Base-by-base conservation (phyloP, 2,329 filamentous ascomycete species). In the Xylaria sp. region DNA sequence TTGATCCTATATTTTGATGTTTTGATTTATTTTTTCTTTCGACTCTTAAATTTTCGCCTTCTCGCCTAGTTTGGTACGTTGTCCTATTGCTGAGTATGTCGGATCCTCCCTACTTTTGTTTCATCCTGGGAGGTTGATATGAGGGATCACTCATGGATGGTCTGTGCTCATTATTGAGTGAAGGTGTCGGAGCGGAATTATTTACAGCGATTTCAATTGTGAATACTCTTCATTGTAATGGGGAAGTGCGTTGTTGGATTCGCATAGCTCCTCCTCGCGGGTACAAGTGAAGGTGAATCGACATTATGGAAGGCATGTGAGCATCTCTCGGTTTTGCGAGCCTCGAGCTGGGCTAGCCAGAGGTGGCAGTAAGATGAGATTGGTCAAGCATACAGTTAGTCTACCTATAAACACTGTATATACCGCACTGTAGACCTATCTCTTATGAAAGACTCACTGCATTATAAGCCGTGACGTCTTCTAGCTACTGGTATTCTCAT, bases 111-210 rank as follows among this genome's bases (percentile, higher is more conserved):
- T 66, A 59, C 23, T 45, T 58, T 37, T 66, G 57, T 57, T 56
- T 66, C 64, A 63, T 60, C 57, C 60, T 56, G 43, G 61, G 31
- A 63, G 52, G 49, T 46, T 51, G 56, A 55, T 58, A 40, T 47
- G 31, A 52, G 42, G 45, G 45, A 56, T 53, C 14, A 12, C 21
- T 15, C n/a, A 53, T 51, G 50, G 46, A 45, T 61, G 57, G 53
- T 43, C 43, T 40, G 56, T 64, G 57, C 61, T 56, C 57, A 61
- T 66, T 61, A 59, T 66, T 31, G 40, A 47, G 37, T 45, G 21
- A 43, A 49, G 35, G 9, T 23, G n/a, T 51, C 31, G 33, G 38
- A 17, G 23, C 21, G 23, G 17, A 31, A 17, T 23, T 21, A 17
- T 45, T 35, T 6, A 23, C 46, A 11, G 9, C 25, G 15, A 35